Conservation (phyloP, 768 basidiomycete genomes). For the Tricholoma bakamatsutake region DNA sequence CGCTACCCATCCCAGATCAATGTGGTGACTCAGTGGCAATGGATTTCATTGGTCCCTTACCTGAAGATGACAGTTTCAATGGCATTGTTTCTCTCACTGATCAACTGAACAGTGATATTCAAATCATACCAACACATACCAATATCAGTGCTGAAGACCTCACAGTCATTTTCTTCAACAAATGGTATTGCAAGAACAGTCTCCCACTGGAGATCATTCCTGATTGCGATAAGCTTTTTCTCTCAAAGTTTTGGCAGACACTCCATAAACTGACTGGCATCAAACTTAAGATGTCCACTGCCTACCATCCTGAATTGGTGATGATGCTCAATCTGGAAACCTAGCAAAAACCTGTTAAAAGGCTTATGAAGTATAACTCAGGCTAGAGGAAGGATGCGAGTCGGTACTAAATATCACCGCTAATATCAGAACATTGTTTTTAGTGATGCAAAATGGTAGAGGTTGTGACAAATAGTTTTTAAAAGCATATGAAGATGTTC, state of each 20-base stretch:
- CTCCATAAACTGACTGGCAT: constrained; percentile 11
- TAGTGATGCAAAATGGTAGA: too few relatives aligned
- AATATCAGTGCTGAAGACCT: constrained; percentile 12
- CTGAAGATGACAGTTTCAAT: constrained; percentile 11
- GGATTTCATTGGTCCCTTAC: too few relatives aligned
- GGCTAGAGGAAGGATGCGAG: too few relatives aligned
- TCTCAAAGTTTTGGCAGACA: constrained; percentile 24
- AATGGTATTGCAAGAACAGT: constrained; percentile 20
- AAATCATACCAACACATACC: constrained; percentile 4
- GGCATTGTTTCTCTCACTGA: constrained; percentile 21
- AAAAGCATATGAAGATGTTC: too few relatives aligned
- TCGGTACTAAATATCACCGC: too few relatives aligned
- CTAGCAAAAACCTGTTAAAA: too few relatives aligned
- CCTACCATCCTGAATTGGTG: constrained; percentile 32
- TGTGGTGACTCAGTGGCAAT: too few relatives aligned
- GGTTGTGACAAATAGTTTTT: too few relatives aligned
- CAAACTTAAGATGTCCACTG: constrained; percentile 23
- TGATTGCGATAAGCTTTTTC: constrained; percentile 13
- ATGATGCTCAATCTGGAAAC: too few relatives aligned
- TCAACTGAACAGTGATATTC: constrained; percentile 17
- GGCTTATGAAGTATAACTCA: too few relatives aligned
- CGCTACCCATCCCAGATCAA: too few relatives aligned
- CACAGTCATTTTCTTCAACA: constrained; percentile 16
- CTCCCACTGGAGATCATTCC: constrained; percentile 24
- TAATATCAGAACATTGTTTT: too few relatives aligned